Evolutionary conservation across 2,329 filamentous ascomycete genomes (phyloP), one percentile per base, ranked within the genome.

Genomic region (Macroventuria anomochaeta): DNA sequence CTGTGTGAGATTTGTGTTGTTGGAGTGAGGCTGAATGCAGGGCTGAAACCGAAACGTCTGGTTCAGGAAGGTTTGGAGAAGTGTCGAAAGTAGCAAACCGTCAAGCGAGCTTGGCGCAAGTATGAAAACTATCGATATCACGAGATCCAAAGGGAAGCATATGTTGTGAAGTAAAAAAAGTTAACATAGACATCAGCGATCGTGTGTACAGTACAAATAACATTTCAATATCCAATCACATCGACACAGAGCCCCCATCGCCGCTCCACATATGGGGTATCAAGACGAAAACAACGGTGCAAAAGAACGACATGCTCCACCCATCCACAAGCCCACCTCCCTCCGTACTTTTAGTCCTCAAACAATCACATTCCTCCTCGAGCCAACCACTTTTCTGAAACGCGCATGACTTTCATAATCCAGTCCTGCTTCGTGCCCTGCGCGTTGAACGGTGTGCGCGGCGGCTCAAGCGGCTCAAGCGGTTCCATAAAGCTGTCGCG

Each of bases 201-300:
- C 3, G 18, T 21, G 38, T 20, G 25, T 43, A 43, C 47, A n/a
- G 21, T 26, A 49, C 18, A 13, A 50, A 43, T 50, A 38, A 43
- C 18, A 42, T 50, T 38, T 44, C 33, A 38, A 51, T 51, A 51
- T 51, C 26, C 47, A 50, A 44, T 37, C 31, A 20, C 25, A 21
- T 37, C 26, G 40, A 43, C 28, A 26, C n/a, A 42, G 17, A 46
- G 43, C 43, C 51, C 51, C 46, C 46, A 41, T 43, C 25, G 44
- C 44, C 15, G 32, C 51, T 46, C 28, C 39, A 36, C 33, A 40
- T 43, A 44, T 50, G 51, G 51, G 51, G 51, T 55, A 55, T 55
- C 51, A 55, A 46, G 51, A 55, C 44, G 36, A 40, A 39, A 41
- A 37, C 23, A 41, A 54, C 41, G 39, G 38, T 33, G 40, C 31